These are phyloP conservation scores for Cetraspora pellucida DNA, from an alignment of 192 early-diverging fungal species.

Conservation along the genomic window DNA sequence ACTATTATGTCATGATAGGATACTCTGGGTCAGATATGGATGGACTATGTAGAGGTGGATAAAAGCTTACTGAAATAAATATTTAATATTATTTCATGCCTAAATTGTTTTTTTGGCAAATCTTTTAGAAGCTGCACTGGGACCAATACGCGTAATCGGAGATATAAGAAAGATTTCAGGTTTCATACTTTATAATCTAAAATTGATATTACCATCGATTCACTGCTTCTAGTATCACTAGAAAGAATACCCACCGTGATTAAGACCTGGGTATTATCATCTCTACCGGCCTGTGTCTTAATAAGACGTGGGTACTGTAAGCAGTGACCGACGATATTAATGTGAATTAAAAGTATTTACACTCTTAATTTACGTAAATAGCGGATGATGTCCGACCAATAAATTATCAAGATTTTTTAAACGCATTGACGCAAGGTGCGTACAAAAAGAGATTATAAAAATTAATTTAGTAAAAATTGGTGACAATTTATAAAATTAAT, in stretches of 20 bases:
- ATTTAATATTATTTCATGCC: not conserved
- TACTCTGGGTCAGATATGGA: conserved; percentile 92
- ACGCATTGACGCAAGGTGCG: conserved; percentile 72
- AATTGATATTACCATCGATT: conserved; percentile 46
- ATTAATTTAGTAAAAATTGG: no score
- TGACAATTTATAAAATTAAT: conserved; percentile 4
- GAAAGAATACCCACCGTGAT: no score
- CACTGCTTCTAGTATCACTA: no score
- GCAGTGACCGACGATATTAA: no score
- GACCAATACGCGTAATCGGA: conserved; percentile 53
- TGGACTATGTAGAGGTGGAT: conserved; percentile 73
- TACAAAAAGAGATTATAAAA: no score
- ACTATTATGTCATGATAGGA: conserved; percentile 35
- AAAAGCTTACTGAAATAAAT: not conserved
- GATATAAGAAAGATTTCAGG: conserved; percentile 49
- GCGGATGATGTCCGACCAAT: conserved; percentile 76
- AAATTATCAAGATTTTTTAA: conserved; percentile 70
- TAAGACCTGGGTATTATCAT: no score
- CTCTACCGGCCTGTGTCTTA: no score
- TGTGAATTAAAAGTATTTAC: no score
- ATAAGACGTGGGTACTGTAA: no score
- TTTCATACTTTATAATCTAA: conserved; percentile 38
- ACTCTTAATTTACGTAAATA: conserved; percentile 35
- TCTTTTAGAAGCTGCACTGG: conserved; percentile 62
- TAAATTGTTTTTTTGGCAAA: not conserved